Conservation (phyloP, 352 stramenopile species). For the Phytophthora chlamydospora region DNA sequence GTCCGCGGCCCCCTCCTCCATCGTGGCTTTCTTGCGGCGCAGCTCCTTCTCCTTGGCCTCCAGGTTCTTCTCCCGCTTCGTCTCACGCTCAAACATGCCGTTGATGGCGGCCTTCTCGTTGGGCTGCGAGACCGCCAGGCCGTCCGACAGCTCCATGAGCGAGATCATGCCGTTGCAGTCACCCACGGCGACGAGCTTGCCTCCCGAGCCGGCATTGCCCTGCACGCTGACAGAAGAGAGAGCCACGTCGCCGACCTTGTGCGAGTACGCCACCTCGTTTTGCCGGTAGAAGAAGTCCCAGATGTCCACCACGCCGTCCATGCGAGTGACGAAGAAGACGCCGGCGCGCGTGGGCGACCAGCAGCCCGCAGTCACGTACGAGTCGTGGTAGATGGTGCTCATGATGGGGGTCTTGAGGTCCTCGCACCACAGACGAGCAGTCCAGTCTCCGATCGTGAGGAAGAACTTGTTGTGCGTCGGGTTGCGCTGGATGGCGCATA, state of each 20-base stretch:
- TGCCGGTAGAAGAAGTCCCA: conserved; percentile 98
- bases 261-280: conserved; percentile 97
- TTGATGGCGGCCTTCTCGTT: conserved; percentile 96
- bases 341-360: conserved; percentile 95
- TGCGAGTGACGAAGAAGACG: conserved; percentile 97
- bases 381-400: conserved; percentile 96
- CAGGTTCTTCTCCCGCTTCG: conserved; percentile 96
- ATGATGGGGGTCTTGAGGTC: conserved; percentile 98
- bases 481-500: conserved; percentile 96
- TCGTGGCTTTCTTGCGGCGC: conserved; percentile 77
- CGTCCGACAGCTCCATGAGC: conserved; percentile 95
- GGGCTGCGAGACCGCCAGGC: conserved; percentile 87
- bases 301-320: conserved; percentile 97
- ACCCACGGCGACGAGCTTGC: conserved; percentile 95
- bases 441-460: conserved; percentile 98
- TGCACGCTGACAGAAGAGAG: conserved; percentile 95
- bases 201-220: conserved; percentile 85
- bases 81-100: conserved; percentile 97
- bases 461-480: conserved; percentile 98
- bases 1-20: conserved; percentile 85
- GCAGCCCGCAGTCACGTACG: conserved; percentile 96
- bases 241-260: conserved; percentile 95
- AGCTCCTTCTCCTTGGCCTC: conserved; percentile 91
- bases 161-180: conserved; percentile 97
- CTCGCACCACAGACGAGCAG: conserved; percentile 95